These are phyloP conservation scores for Yamadazyma spencermartinsiae DNA, from an alignment of 1,139 yeast genomes.

Conservation along the genomic window DNA sequence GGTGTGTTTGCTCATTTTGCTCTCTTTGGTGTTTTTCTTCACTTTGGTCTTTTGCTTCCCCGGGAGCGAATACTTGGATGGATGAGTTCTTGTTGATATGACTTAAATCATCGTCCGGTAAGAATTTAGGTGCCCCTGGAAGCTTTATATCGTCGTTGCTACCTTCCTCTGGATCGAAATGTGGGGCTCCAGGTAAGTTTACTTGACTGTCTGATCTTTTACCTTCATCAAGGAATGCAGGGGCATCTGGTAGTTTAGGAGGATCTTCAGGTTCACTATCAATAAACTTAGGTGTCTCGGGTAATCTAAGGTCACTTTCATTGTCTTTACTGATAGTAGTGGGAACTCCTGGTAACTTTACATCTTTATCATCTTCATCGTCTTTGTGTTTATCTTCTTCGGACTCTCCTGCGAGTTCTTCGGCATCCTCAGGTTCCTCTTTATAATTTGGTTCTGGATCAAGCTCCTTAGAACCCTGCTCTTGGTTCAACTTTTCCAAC, in stretches of 20 bases:
- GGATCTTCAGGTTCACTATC: conserved; percentile 7
- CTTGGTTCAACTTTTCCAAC: conserved; percentile 16
- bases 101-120: conserved; percentile 42
- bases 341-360: conserved; percentile 20
- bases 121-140: conserved; percentile 46
- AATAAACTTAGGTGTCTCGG: conserved; percentile 15
- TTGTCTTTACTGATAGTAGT: conserved; percentile 7
- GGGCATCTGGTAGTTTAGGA: conserved; percentile 13
- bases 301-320: conserved; percentile 11
- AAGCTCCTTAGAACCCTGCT: conserved; percentile 5
- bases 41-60: conserved; percentile 6
- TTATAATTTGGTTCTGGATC: conserved; percentile 9
- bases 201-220: conserved; percentile 9
- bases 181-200: conserved; percentile 34
- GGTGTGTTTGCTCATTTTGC: not conserved
- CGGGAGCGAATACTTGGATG: conserved; percentile 39
- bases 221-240: conserved; percentile 13
- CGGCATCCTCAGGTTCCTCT: conserved; percentile 1
- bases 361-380: conserved; percentile 8
- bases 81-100: conserved; percentile 41
- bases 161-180: conserved; percentile 30
- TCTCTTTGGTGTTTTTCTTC: conserved; percentile 3
- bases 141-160: conserved; percentile 25
- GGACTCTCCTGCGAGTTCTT: conserved; percentile 18
- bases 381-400: conserved; percentile 6